phyloP scores from a whole-genome alignment of 345 rosid species.

The Noccaea bulbosa region DNA sequence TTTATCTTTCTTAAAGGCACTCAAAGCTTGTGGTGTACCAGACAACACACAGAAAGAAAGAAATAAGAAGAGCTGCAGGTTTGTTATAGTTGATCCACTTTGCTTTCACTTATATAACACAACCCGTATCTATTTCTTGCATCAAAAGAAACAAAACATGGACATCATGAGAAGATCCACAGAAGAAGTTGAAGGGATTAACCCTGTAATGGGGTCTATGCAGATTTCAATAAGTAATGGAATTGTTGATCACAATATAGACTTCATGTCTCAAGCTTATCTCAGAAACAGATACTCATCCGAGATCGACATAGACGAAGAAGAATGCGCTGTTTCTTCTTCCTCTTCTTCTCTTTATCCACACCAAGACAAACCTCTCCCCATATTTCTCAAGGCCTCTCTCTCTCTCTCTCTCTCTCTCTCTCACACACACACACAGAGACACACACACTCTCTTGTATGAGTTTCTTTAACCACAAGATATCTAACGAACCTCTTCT shows the following conservation, averaged over 20 bases:
- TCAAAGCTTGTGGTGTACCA: background rate
- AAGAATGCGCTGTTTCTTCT: background rate
- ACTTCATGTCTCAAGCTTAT: background rate
- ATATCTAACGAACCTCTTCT: no score
- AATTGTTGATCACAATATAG: background rate
- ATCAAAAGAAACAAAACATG: background rate
- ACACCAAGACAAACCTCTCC: background rate
- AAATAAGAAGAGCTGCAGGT: background rate
- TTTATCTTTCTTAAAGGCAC: background rate
- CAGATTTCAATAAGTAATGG: background rate
- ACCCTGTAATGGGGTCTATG: background rate
- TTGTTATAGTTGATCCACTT: background rate
- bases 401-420: background rate
- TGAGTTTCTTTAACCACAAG: background rate
- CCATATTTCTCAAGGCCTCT: conserved; percentile 2
- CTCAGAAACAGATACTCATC: background rate
- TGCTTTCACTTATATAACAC: background rate
- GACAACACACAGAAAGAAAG: background rate
- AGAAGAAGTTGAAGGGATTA: background rate
- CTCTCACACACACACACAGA: background rate
- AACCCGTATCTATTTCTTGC: background rate
- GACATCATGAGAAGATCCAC: background rate
- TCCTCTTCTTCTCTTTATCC: background rate
- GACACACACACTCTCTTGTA: background rate
- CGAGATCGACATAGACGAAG: background rate